Base-by-base conservation (phyloP, 768 basidiomycete genomes). In the Suillus sp. region DNA sequence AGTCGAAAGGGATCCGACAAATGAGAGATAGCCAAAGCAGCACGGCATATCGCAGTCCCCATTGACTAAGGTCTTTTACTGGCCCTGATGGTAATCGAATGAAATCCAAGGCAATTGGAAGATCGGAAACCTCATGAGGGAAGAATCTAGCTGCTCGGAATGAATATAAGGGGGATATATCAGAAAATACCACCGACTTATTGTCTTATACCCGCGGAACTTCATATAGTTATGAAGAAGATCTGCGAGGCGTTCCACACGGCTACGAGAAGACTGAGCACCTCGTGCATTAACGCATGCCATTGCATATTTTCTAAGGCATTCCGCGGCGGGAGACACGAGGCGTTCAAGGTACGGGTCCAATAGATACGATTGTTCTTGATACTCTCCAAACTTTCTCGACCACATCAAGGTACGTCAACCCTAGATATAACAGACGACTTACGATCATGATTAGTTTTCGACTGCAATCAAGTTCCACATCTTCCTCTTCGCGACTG, bases 1-100 rank as follows among this genome's bases (percentile, higher is more conserved):
- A 79, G 71, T 93, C 89, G 74, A 99, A 99, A 0, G 97, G 97
- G 20, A 98, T 89, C 79, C 92, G 93, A 78, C 92, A 91, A 55
- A 97, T 90, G 27, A 99, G 84, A 25, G 93, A 91, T n/a, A 99
- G 82, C 96, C 96, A 99, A 13, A 97, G 80, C 10, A 99, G 80
- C 30, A 93, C 79, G 35, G 91, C 82, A 71, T 96, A 95, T 64
- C 94, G 89, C 59, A 94, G 74, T 27, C 90, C 78, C 97, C 97
- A 99, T 43, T 87, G 84, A 10, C 73, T 69, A 1, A 73, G 66
- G 55, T 76, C 74, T 62, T 80, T 72, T 16, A 76, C 78, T 13
- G 82, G 78, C 32, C 79, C 82, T 42, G 80, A 76, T 22, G 78
- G 79, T 40, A 79, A 69, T 38, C 80, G 77, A 69, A 93, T 83